Conservation (phyloP, 176 grass and related monocot species). For the Rhynchospora breviuscula region DNA sequence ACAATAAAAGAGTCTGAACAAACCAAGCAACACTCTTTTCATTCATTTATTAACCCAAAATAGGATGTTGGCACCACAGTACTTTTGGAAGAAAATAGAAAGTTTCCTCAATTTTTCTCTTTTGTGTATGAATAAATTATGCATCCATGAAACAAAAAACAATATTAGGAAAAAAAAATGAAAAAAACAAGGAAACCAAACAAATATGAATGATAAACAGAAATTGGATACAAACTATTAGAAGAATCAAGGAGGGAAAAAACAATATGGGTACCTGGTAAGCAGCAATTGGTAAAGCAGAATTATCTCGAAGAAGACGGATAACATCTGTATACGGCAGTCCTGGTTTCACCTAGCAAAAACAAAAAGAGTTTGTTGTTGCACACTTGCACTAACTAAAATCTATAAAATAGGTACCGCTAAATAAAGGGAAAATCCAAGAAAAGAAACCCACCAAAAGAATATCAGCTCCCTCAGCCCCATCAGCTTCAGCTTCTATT, state of each 20-base stretch:
- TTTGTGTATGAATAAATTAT: neutral
- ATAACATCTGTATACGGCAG: constrained; percentile 91
- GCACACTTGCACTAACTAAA: neutral
- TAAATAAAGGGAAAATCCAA: neutral
- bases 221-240: neutral
- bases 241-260: neutral
- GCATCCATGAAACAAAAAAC: neutral
- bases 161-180: neutral
- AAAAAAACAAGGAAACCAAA: neutral
- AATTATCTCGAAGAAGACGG: constrained; percentile 87
- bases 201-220: neutral
- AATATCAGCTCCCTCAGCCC: constrained; percentile 86
- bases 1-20: neutral
- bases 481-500: constrained; percentile 78
- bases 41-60: neutral
- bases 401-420: neutral
- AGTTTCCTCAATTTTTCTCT: neutral
- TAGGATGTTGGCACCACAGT: neutral
- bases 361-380: neutral
- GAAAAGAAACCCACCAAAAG: constrained; percentile 52
- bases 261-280: constrained; percentile 55
- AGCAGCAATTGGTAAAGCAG: constrained; percentile 85
- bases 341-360: constrained; percentile 85
- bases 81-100: neutral
- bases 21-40: neutral